phyloP scores from a whole-genome alignment of 192 early-diverging fungal species.

The Backusella tarrabulga region DNA sequence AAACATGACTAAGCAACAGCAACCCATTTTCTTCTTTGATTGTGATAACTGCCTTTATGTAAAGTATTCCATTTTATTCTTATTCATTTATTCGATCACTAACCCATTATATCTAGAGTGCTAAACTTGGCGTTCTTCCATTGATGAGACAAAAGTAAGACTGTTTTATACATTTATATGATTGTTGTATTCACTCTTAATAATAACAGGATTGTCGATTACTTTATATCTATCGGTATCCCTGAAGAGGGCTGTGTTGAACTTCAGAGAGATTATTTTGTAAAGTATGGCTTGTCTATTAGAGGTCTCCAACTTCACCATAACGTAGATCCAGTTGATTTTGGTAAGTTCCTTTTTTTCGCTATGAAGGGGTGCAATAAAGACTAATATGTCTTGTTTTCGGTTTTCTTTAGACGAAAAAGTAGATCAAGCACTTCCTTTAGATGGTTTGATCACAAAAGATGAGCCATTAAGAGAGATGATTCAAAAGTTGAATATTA shows the following conservation, averaged over 20 bases:
- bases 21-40: conserved; percentile 73
- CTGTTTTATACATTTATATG: neutral
- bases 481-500: conserved; percentile 49
- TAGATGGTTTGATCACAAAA: conserved; percentile 58
- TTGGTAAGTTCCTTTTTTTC: conserved; percentile 35
- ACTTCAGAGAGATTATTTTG: conserved; percentile 60
- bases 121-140: conserved; percentile 45
- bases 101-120: conserved; percentile 24
- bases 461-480: conserved; percentile 63
- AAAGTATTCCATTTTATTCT: conserved; percentile 2
- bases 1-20: neutral
- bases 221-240: conserved; percentile 54
- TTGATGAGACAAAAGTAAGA: conserved; percentile 56
- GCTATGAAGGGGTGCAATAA: neutral
- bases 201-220: conserved; percentile 52
- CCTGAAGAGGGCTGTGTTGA: conserved; percentile 45
- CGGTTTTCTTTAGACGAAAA: conserved; percentile 38
- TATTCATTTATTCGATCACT: neutral
- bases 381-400: neutral
- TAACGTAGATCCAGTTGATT: conserved; percentile 62
- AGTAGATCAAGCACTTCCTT: conserved; percentile 67
- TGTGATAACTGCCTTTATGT: conserved; percentile 80
- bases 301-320: conserved; percentile 71
- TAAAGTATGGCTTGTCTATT: conserved; percentile 71
- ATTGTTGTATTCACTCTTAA: neutral